Percentiles rank a stretch among this genome's conserved stretches.
phyloP scores from a whole-genome alignment of 2,329 filamentous ascomycete species.

The Phaeophleospora eucalypticola region DNA sequence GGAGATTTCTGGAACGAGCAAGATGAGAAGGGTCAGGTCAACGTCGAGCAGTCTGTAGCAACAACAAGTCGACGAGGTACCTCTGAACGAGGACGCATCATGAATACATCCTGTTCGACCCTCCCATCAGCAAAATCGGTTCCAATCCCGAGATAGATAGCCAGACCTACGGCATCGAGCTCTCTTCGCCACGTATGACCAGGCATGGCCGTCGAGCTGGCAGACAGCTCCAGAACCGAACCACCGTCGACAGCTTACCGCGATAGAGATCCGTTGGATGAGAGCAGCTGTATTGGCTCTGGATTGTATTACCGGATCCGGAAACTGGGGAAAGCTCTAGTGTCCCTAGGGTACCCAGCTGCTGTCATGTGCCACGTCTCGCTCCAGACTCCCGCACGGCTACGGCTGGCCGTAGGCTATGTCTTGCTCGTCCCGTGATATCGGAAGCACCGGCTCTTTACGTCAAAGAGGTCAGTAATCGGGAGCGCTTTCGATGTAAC shows the following conservation, averaged over 20 bases:
- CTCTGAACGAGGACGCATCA: background rate
- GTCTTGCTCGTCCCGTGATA: background rate
- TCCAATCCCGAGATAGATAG: background rate
- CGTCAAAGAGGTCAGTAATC: background rate
- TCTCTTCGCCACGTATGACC: too few relatives aligned
- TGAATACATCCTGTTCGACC: too few relatives aligned
- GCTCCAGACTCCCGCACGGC: background rate
- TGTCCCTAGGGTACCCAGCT: background rate
- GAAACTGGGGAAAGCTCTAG: background rate
- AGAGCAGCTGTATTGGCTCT: background rate
- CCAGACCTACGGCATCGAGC: background rate
- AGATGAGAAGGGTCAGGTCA: background rate
- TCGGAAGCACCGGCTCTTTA: background rate
- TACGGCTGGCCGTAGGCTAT: background rate
- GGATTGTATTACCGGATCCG: background rate
- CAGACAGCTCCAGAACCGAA: background rate
- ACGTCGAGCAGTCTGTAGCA: background rate
- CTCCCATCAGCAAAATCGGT: background rate
- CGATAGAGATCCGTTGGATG: background rate
- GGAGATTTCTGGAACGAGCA: background rate
- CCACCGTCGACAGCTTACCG: background rate
- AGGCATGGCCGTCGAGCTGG: background rate
- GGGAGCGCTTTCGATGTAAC: too few relatives aligned
- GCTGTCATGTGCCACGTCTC: background rate
- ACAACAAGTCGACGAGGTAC: background rate